phyloP scores from a whole-genome alignment of 371 early-diverging fungal species.

The Mortierella sp. region DNA sequence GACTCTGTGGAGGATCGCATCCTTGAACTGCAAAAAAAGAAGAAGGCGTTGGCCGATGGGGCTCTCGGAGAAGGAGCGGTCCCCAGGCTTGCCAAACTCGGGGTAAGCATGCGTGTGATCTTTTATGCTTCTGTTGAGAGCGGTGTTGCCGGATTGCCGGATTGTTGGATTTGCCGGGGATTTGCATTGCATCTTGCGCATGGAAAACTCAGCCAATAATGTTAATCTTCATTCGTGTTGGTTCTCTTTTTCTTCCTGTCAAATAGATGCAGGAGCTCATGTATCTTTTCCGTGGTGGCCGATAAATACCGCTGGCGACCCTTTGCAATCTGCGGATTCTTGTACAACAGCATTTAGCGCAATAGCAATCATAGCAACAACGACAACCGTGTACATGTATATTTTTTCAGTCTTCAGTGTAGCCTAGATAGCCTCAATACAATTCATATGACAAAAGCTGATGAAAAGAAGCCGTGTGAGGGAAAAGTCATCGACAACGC shows the following conservation, averaged over 20 bases:
- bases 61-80: conserved; percentile 52
- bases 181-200: background rate
- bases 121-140: background rate
- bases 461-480: no score
- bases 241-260: background rate
- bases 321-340: background rate
- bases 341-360: background rate
- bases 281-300: conserved; percentile 38
- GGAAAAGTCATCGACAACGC: no score
- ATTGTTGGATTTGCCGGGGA: background rate
- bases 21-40: conserved; percentile 54
- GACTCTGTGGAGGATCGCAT: conserved; percentile 65
- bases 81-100: conserved; percentile 46
- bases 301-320: background rate
- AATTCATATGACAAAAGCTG: background rate
- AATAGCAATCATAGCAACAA: no score
- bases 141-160: background rate
- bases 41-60: conserved; percentile 48
- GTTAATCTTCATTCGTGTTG: background rate
- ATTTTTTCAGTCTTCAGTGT: background rate
- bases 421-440: background rate
- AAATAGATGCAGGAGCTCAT: conserved; percentile 45
- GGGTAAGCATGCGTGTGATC: conserved; percentile 22
- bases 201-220: background rate
- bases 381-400: background rate